Evolutionary conservation across 305 asterid genomes (phyloP), one percentile per base, ranked within the genome.

Genomic region (Ilex paraguariensis): DNA sequence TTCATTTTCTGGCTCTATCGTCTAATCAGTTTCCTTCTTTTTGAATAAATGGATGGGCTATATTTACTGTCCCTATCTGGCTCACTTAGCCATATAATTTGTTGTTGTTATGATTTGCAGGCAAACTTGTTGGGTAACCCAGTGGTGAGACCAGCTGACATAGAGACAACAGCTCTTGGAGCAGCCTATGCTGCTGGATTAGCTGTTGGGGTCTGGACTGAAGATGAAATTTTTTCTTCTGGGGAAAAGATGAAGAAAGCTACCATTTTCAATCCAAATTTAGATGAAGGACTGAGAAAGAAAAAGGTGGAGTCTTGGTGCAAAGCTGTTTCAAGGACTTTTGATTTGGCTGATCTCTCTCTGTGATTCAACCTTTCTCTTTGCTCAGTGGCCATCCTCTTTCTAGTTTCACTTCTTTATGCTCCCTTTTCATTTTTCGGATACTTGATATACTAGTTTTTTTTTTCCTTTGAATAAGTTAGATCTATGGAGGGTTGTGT

Each of bases 131-230:
- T 91, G 62, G 96, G 98, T 49, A 76, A 58, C 48, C 80, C 95
- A 0, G 96, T 91, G 13, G 85, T 86, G 59, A 75, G 98, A 57
- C 96, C 96, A 48, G 93, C 83, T 30, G 84, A 91, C 66, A 79
- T 75, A 60, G 95, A 84, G 77, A 86, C 96, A 2, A 88, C 96
- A 9, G 95, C 96, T 10, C 95, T 90, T 50, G 99, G 99, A 54
- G 99, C 97, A 2, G 99, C 96, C 32, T 93, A 84, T 13, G 99
- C 95, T 31, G 97, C 96, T 56, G 99, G 97, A 79, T 61, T 93
- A 70, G 99, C 97, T 2, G 83, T 84, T 2, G 96, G 95, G 0
- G 73, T 93, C 13, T 93, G 97, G 92, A 80, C 87, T 0, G 91
- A 93, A 71, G 48, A 77, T 3, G 81, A 90, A 31, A 77, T 93